Evolutionary conservation across 306 rosid genomes (phyloP), one percentile per base, ranked within the genome.

Genomic region (Prunus padus): DNA sequence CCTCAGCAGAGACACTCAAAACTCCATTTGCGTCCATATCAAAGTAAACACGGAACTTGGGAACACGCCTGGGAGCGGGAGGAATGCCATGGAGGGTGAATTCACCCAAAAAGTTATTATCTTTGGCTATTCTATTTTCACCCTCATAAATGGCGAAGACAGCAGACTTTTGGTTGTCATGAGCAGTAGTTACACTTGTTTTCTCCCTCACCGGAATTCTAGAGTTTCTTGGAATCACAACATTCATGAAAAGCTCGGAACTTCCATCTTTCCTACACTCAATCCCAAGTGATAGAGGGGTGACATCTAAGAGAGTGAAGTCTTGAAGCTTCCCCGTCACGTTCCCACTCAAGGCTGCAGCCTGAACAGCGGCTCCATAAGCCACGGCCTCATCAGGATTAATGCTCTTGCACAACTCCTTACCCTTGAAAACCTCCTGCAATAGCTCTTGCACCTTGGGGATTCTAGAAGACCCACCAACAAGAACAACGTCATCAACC

Each of bases 241-340:
- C 28, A n/a, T n/a, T 2, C 60, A 54, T 54, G 60, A 0, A 54
- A 1, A n/a, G 0, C 23, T 8, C 0, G 25, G 60, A n/a, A 54
- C 11, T 54, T 6, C 0, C 25, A 54, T 2, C 0, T 9, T 2
- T 0, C 40, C 0, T 0, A 33, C 8, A 0, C 33, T 4, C 14
- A 0, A 20, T 0, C 15, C 66, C 66, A 14, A 61, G 42, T 28
- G 67, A 62, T 6, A 62, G n/a, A 62, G 44, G 67, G 2, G 10
- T 28, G 42, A 62, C 67, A 30, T 28, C 44, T 2, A 15, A 26
- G 4, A 28, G n/a, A 12, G 4, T 1, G 67, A 62, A 62, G 40
- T 30, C 44, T 3, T 15, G 44, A 62, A 26, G 67, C 40, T 26
- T 26, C 2, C 40, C 67, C 0, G 13, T 62, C 8, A 9, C 16